These are phyloP conservation scores for Buddleja alternifolia DNA, from an alignment of 257 asterid genomes.

Conservation along the genomic window DNA sequence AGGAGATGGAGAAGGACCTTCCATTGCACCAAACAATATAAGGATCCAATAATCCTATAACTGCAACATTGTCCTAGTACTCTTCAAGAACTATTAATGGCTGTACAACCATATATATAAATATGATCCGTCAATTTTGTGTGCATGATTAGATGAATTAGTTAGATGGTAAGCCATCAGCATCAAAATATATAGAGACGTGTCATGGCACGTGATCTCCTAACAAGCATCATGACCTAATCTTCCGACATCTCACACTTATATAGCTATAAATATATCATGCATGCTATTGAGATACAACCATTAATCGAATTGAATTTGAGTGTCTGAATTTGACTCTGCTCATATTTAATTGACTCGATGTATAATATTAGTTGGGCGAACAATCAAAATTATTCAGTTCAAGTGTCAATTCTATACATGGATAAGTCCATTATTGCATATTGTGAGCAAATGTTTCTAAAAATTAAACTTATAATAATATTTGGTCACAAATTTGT, in stretches of 20 bases:
- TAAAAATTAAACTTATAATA: too few relatives aligned
- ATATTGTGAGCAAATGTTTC: too few relatives aligned
- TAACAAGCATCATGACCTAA: slow-evolving; percentile 20
- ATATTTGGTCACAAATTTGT: too few relatives aligned
- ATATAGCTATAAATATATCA: too few relatives aligned
- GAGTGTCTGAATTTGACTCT: too few relatives aligned
- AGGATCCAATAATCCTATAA: not conserved
- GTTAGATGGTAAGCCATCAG: slow-evolving; percentile 54
- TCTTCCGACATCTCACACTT: not conserved
- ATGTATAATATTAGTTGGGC: too few relatives aligned
- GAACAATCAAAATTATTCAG: too few relatives aligned
- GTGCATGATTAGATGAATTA: slow-evolving; percentile 34
- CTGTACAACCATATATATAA: not conserved
- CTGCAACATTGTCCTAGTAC: not conserved
- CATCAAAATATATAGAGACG: slow-evolving; percentile 36
- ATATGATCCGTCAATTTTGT: slow-evolving; percentile 23
- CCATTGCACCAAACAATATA: not conserved
- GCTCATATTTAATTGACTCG: too few relatives aligned
- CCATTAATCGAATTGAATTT: too few relatives aligned
- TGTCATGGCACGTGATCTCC: slow-evolving; percentile 51
- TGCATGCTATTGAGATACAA: too few relatives aligned
- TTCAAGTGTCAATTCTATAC: too few relatives aligned
- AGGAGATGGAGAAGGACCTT: slow-evolving; percentile 22
- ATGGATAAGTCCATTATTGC: too few relatives aligned
- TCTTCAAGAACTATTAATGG: not conserved